phyloP scores from a whole-genome alignment of 768 basidiomycete species.

The Suillus decipiens region DNA sequence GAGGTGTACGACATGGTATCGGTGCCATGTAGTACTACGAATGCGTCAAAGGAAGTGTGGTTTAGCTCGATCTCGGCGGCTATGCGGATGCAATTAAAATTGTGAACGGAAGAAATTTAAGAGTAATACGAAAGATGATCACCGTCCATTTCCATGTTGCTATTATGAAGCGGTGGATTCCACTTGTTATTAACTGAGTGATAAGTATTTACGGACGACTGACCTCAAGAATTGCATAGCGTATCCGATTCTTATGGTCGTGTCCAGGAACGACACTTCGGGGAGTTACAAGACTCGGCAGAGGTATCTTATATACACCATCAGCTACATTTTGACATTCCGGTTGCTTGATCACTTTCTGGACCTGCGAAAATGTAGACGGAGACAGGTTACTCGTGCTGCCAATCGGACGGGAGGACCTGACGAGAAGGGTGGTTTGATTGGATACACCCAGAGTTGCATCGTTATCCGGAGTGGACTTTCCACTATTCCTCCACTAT shows the following conservation, averaged over 20 bases:
- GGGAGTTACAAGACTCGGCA: conserved; percentile 84
- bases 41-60: conserved; percentile 83
- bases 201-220: conserved; percentile 6
- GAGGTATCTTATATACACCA: conserved; percentile 66
- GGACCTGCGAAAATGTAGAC: conserved; percentile 18
- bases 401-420: conserved; percentile 71
- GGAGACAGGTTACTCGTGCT: conserved; percentile 39
- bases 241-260: conserved; percentile 65
- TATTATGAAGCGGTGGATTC: conserved; percentile 85
- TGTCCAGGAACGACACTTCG: conserved; percentile 61
- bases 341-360: conserved; percentile 30
- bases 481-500: conserved; percentile 74
- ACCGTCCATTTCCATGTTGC: conserved; percentile 86
- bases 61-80: conserved; percentile 93
- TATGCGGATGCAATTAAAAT: conserved; percentile 71
- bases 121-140: conserved; percentile 13
- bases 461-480: conserved; percentile 45
- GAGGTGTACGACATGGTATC: conserved; percentile 92
- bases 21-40: conserved; percentile 88
- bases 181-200: conserved; percentile 49
- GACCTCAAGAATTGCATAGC: conserved; percentile 86
- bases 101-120: conserved; percentile 10
- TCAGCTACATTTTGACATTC: conserved; percentile 54
- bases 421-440: conserved; percentile 54
- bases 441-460: conserved; percentile 16